Evolutionary conservation across 2,329 filamentous ascomycete genomes (phyloP), one percentile per base, ranked within the genome.

Genomic region (Drechslerella stenobrocha): DNA sequence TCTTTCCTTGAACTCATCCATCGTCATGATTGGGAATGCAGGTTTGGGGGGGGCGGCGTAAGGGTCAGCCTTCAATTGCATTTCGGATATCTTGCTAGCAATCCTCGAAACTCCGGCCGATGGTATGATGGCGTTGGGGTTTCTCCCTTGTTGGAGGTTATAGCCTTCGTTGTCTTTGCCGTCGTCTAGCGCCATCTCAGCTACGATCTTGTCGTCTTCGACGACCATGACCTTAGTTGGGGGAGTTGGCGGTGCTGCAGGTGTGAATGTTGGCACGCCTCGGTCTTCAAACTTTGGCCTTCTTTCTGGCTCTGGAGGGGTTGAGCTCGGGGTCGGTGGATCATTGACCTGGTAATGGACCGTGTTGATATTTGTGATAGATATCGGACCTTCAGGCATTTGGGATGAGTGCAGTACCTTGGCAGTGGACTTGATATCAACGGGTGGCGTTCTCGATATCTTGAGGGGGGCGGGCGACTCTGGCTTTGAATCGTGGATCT

Each of bases 151-250:
- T 34, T 67, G 63, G 15, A 67, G 48, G 28, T 67, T 67, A 22
- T 60, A 67, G 2, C 63, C 63, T 8, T 20, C 35, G 5, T 60
- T 51, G 15, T 40, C 51, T 32, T 60, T 60, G 7, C 61, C 61
- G 11, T 67, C 63, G 34, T 60, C 55, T 6, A 67, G 40, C 1
- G 42, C 50, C 55, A 67, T 67, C 35, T 67, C 63, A 6, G 26
- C 63, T 9, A 67, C 63, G 30, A 67, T 37, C 18, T 67, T 67
- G 32, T 67, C 50, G 26, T 67, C 55, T 44, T 67, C 63, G 9
- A 60, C 30, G 26, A 67, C 45, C 63, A 67, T 67, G 40, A 67
- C 63, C 28, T 67, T 67, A 1, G 55, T 67, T 4, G 63, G 63
- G n/a, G 63, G 63, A n/a, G 63, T 67, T 15, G 55, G 63, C 20